These are phyloP conservation scores for Phytopythium mirpurense DNA, from an alignment of 352 stramenopile genomes.

Conservation along the genomic window DNA sequence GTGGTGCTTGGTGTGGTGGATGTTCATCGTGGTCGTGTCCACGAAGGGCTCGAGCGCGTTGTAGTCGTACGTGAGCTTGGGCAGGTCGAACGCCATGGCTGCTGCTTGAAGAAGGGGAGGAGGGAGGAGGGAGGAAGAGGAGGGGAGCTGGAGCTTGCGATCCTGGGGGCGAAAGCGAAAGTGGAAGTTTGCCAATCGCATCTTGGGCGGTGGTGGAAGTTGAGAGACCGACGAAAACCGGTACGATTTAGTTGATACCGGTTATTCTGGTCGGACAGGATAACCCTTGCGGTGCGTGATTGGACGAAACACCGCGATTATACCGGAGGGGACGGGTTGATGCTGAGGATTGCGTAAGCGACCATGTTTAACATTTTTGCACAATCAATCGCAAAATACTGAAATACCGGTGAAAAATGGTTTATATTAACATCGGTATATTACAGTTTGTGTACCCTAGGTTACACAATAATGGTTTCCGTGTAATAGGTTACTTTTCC, in stretches of 20 bases:
- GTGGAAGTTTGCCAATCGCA: constrained; percentile 14
- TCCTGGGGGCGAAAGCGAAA: constrained; percentile 30
- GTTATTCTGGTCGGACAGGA: constrained; percentile 23
- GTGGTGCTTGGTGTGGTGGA: constrained; percentile 92
- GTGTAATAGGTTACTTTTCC: neutral
- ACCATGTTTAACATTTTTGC: too few relatives aligned
- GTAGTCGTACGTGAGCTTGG: constrained; percentile 82
- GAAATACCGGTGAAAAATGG: too few relatives aligned
- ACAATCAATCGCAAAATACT: too few relatives aligned
- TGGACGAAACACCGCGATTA: constrained; percentile 1
- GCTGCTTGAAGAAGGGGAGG: neutral
- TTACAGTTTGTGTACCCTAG: neutral
- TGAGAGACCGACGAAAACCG: neutral
- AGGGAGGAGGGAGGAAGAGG: constrained; percentile 1
- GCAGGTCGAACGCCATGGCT: constrained; percentile 72
- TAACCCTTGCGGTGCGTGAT: neutral
- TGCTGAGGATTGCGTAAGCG: constrained; percentile 1
- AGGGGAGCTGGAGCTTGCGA: constrained; percentile 12
- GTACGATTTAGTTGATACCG: neutral
- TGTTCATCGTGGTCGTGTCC: constrained; percentile 88
- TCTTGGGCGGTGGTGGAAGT: constrained; percentile 1
- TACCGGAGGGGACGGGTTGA: constrained; percentile 12
- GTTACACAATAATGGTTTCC: neutral
- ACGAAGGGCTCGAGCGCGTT: constrained; percentile 87
- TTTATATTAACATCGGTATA: too few relatives aligned